Evolutionary conservation across 2,329 filamentous ascomycete genomes (phyloP), one percentile per base, ranked within the genome.

Genomic region (Pseudocercospora pini-densiflorae): DNA sequence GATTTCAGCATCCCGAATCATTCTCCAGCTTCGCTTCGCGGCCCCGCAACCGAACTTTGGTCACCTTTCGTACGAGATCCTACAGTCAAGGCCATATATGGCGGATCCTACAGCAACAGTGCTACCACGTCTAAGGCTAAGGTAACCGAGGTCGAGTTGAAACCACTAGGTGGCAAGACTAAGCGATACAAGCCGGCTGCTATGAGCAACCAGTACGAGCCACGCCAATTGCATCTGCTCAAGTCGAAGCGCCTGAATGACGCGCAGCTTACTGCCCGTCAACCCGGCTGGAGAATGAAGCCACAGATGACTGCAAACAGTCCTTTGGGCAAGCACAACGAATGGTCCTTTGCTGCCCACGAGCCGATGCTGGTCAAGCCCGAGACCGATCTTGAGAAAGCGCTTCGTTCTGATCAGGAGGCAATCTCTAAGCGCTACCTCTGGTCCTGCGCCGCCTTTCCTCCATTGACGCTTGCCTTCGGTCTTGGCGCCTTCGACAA

Each of bases 401-500:
- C 59, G 9, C 16, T 47, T 12, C 60, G 61, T 12, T 31, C 45
- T 27, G 68, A 71, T 66, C 71, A 72, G 63, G 64, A 67, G 60
- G 43, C 23, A 29, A 65, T 73, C 62, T 70, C 67, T 21, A 59
- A 63, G 21, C 62, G 55, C 24, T 68, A 57, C 51, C 60, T 69
- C 61, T 58, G 23, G 43, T 27, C 51, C 53, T 62, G 57, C 55
- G 51, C 47, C n/a, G 65, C 69, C 23, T 66, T 68, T 53, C 73
- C 74, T 16, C 61, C 69, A 12, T 54, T 72, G 5, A 64, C 74
- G 6, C 57, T 75, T 31, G 59, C 65, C 47, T 73, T 74, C 51
- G 69, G 67, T 19, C 49, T 70, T 6, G 74, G 74, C 2, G 40
- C 55, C 7, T 70, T 73, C 51, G 74, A 76, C 31, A 51, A 63